Evolutionary conservation across 1,284 basidiomycete species (phyloP).

Genomic region (Chalciporus sp.): DNA sequence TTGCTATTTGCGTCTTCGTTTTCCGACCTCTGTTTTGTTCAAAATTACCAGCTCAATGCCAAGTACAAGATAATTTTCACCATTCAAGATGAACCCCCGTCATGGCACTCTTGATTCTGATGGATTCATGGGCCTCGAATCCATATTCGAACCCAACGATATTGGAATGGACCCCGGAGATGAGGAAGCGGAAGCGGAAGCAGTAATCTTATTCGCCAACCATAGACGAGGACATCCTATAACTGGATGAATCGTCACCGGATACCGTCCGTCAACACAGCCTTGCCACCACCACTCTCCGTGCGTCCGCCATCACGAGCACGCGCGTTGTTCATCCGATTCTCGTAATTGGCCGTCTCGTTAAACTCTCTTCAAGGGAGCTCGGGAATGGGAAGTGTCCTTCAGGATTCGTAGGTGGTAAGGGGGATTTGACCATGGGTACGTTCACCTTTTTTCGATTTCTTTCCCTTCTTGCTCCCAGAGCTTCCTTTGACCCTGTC

Average conservation of each 20-base stretch:
- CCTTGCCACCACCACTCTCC: conserved; percentile 78
- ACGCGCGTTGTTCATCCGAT: conserved; percentile 63
- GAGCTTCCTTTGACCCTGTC: conserved; percentile 29
- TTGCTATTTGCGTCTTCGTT: neutral
- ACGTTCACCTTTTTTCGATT: conserved; percentile 37
- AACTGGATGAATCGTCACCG: no score
- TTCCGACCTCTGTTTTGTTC: conserved; percentile 3
- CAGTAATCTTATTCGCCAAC: conserved; percentile 17
- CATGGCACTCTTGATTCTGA: conserved; percentile 78
- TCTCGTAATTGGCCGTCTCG: conserved; percentile 40
- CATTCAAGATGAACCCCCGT: conserved; percentile 83
- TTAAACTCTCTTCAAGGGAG: conserved; percentile 42
- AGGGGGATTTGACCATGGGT: conserved; percentile 40
- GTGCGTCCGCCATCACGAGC: conserved; percentile 78
- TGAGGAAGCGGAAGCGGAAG: conserved; percentile 30
- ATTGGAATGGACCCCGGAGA: conserved; percentile 52
- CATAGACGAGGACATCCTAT: neutral
- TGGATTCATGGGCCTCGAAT: conserved; percentile 78
- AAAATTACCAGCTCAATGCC: conserved; percentile 41
- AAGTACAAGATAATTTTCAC: conserved; percentile 79
- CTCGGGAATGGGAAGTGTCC: conserved; percentile 65
- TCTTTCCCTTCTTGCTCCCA: conserved; percentile 27
- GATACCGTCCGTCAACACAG: conserved; percentile 52
- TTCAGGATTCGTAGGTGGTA: conserved; percentile 35
- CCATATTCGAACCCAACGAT: conserved; percentile 76